Conservation (phyloP, 2,329 filamentous ascomycete species). For the Epichloe sylvatica region DNA sequence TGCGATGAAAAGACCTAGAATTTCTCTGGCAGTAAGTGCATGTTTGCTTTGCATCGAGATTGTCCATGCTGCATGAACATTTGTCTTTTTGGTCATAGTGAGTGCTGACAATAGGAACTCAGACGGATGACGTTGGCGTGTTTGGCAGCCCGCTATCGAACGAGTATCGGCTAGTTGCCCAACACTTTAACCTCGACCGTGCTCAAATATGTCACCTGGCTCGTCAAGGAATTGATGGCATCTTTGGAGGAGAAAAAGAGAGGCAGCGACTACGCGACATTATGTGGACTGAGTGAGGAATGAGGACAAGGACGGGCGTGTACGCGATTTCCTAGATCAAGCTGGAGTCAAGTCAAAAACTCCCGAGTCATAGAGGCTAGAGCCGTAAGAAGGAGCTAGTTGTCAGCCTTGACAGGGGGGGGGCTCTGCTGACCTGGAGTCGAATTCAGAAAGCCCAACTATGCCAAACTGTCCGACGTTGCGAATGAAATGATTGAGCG, state of each 20-base stretch:
- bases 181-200: conserved; percentile 48
- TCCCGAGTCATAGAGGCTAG: no score
- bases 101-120: neutral
- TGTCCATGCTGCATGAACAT: neutral
- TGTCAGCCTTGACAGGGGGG: no score
- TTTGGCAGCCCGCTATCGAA: conserved; percentile 65
- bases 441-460: no score
- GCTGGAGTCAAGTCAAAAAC: no score
- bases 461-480: no score
- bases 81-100: neutral
- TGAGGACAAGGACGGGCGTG: neutral
- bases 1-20: conserved; percentile 39
- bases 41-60: neutral
- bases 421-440: no score
- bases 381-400: no score
- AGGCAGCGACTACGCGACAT: conserved; percentile 39
- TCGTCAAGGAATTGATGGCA: conserved; percentile 46
- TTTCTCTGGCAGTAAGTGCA: conserved; percentile 54
- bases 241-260: conserved; percentile 52
- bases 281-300: conserved; percentile 27
- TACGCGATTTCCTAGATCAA: no score
- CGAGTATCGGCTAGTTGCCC: conserved; percentile 59
- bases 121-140: conserved; percentile 77
- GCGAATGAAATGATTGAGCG: no score
- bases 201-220: conserved; percentile 38